Evolutionary conservation across 2,329 filamentous ascomycete species (phyloP).

Genomic region (Talaromyces funiculosus): DNA sequence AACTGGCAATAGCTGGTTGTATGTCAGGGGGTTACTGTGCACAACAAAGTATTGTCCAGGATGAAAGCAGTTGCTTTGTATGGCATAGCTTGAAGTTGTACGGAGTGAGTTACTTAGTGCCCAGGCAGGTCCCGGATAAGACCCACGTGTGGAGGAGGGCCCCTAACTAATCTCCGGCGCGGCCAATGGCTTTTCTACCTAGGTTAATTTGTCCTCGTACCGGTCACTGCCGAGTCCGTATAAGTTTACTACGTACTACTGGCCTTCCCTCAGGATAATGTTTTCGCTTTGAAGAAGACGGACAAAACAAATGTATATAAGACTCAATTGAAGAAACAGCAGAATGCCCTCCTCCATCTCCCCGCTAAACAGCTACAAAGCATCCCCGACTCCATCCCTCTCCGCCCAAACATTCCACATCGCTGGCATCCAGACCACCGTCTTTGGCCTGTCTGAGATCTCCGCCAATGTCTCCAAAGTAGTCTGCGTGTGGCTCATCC

Average conservation of each 20-base stretch:
- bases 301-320: not conserved
- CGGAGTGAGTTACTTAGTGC: not conserved
- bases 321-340: not conserved
- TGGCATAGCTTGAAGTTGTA: not conserved
- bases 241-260: no score
- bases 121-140: not conserved
- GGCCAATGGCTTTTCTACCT: not conserved
- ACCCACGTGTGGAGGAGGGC: constrained; percentile 4
- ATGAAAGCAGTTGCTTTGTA: not conserved
- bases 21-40: not conserved
- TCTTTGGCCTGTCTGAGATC: constrained; percentile 77
- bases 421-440: constrained; percentile 68
- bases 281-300: not conserved
- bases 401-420: constrained; percentile 66
- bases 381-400: constrained; percentile 34
- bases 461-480: constrained; percentile 50
- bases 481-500: constrained; percentile 85
- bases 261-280: no score
- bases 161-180: not conserved
- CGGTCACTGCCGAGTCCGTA: not conserved
- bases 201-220: not conserved
- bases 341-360: constrained; percentile 14
- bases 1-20: not conserved
- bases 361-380: constrained; percentile 12
- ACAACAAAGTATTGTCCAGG: not conserved